Base-by-base conservation (phyloP, 148 eudicot genomes). In the Tetragonia tetragonoides region DNA sequence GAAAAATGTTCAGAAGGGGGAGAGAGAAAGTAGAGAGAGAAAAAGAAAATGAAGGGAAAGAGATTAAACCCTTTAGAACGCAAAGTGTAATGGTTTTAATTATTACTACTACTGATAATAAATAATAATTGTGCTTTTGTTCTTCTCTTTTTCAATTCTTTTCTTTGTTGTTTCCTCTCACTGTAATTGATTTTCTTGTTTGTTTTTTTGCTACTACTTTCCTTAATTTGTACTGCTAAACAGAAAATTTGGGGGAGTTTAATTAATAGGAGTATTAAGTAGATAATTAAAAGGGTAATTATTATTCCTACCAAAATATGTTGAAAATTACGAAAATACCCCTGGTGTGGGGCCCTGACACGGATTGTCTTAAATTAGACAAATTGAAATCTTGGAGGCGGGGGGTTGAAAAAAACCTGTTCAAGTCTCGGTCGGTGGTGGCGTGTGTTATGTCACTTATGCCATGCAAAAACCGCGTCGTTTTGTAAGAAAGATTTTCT, bases 331-430 rank as follows among this genome's bases (percentile, higher is more conserved):
- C 83, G 66, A 76, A 75, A 70, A 81, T 70, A 40, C 79, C 83
- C 79, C 10, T 59, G 17, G 0, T 49, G 73, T 76, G 77, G 83
- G 77, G 14, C 68, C 76, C 72, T 20, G 1, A 41, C 37, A 68
- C 34, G 24, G 28, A 37, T 6, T 69, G 80, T 77, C 80, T 66
- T 28, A 80, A 70, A 54, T 42, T 39, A 28, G 76, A 40, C 49
- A 80, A 74, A 68, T 80, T 80, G 74, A 67, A 80, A 12, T 57
- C 68, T 57, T 74, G 51, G 66, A 81, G 72, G 80, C 83, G 83
- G 80, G 70, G 53, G 66, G 15, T 10, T 44, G 47, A 44, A 44
- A 38, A 21, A 39, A n/a, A 34, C 61, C 49, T 42, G 15, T 39
- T n/a, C 21, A 28, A 20, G 64, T 28, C 8, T 11, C 17, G 59